Evolutionary conservation across 2,329 filamentous ascomycete genomes (phyloP).

Genomic region (Penicillium sp.): DNA sequence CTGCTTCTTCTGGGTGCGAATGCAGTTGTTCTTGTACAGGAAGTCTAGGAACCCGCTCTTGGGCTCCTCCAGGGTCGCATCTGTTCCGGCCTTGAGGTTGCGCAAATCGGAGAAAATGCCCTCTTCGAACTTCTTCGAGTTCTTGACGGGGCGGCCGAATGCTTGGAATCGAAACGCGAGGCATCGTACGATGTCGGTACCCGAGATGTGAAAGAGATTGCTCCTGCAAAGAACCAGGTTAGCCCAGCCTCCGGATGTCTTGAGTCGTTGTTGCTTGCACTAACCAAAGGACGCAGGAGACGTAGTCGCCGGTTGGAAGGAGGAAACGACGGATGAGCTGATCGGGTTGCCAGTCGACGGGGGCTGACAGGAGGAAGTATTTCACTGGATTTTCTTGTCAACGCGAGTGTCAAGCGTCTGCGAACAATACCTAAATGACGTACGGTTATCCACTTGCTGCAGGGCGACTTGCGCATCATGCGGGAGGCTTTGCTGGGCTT

Average conservation of each 20-base stretch:
- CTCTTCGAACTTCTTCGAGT: slow-evolving; percentile 99
- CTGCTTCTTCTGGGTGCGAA: slow-evolving; percentile 99
- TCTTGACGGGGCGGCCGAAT: slow-evolving; percentile 96
- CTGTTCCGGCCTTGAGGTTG: slow-evolving; percentile 96
- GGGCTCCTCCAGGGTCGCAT: slow-evolving; percentile 95
- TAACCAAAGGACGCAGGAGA: slow-evolving; percentile 92
- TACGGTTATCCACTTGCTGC: slow-evolving; percentile 96
- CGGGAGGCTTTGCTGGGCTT: slow-evolving; percentile 92
- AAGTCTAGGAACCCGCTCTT: slow-evolving; percentile 99
- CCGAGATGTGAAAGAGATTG: slow-evolving; percentile 98
- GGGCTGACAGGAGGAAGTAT: slow-evolving; percentile 98
- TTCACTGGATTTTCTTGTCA: slow-evolving; percentile 60
- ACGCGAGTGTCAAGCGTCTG: neutral
- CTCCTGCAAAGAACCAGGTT: slow-evolving; percentile 55
- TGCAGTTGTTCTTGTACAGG: slow-evolving; percentile 99
- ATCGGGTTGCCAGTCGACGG: slow-evolving; percentile 94
- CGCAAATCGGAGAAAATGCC: slow-evolving; percentile 98
- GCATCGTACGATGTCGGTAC: slow-evolving; percentile 97
- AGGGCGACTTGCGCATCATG: slow-evolving; percentile 95
- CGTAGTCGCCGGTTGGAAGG: slow-evolving; percentile 94
- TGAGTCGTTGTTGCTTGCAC: slow-evolving; percentile 21
- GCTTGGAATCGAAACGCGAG: slow-evolving; percentile 97
- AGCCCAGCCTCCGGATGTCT: slow-evolving; percentile 1
- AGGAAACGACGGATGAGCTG: slow-evolving; percentile 96
- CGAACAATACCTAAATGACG: slow-evolving; percentile 37